Base-by-base conservation (phyloP, 2,329 filamentous ascomycete genomes). In the Botrytis medusae region DNA sequence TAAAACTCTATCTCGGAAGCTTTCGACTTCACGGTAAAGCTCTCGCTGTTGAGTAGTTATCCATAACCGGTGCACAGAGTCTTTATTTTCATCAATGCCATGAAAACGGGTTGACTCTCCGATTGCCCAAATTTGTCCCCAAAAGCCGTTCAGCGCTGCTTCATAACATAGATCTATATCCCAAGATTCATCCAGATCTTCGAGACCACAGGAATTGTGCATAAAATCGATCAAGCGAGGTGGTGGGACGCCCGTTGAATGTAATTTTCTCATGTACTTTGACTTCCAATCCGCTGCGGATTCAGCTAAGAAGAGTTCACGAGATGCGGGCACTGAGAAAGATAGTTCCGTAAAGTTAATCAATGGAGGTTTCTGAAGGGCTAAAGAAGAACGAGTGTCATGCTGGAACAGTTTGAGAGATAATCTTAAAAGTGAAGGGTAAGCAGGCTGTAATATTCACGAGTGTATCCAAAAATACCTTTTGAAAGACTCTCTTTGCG, bases 401-500 rank as follows among this genome's bases (percentile, higher is more conserved):
- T 42, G 37, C 16, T 62, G 60, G 10, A 42, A 62, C 25, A 62
- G 10, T n/a, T 62, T 62, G 60, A 62, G 60, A 62, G 37, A 62
- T 22, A 62, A 42, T 42, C 60, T 62, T 1, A 18, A 18, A 4
- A n/a, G 42, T 42, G 37, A 42, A 62, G 6, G 2, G 37, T 42
- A 16, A 62, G 37, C 37, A n/a, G 34, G 37, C 37, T 29, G 34
- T 6, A n/a, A 20, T 62, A n/a, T 42, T 5, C 37, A 62, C 18
- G 22, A 42, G 0, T 42, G 34, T 14, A 42, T 1, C 16, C 9
- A 62, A 61, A 10, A 14, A 29, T 62, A 42, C 59, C 37, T 46
- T 60, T 44, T 62, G 20, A 71, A 44, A 44, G 59, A 71, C 42
- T 67, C 63, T 22, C 32, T 32, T 51, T 67, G 63, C 14, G 32